These are phyloP conservation scores for Epipyxis sp. DNA, from an alignment of 108 stramenopile genomes.

Conservation along the genomic window DNA sequence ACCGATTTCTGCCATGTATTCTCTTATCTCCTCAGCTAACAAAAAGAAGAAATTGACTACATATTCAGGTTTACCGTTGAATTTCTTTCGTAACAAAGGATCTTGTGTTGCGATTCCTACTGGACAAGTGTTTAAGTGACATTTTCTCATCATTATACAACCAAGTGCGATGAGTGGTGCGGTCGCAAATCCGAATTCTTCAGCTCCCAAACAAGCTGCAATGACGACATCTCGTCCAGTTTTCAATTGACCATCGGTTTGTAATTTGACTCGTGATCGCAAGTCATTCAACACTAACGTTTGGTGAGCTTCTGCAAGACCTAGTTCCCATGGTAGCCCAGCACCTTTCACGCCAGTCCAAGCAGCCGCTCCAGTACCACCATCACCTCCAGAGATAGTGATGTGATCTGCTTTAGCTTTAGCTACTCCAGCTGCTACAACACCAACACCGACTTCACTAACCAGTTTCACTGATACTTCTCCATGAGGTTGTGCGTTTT, in stretches of 20 bases:
- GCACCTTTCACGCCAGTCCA: slow-evolving; percentile 89
- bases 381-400: slow-evolving; percentile 83
- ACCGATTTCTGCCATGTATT: slow-evolving; percentile 89
- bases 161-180: slow-evolving; percentile 88
- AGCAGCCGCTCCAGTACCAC: slow-evolving; percentile 90
- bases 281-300: slow-evolving; percentile 84
- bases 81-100: slow-evolving; percentile 85
- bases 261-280: slow-evolving; percentile 79
- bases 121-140: slow-evolving; percentile 93
- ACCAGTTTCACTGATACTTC: not conserved
- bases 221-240: slow-evolving; percentile 89
- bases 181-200: slow-evolving; percentile 88
- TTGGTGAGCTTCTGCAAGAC: slow-evolving; percentile 91
- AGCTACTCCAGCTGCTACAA: slow-evolving; percentile 90
- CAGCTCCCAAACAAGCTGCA: slow-evolving; percentile 81
- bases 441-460: slow-evolving; percentile 61
- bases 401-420: slow-evolving; percentile 92
- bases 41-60: slow-evolving; percentile 94
- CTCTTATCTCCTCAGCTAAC: slow-evolving; percentile 84
- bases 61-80: slow-evolving; percentile 91
- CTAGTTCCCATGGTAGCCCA: slow-evolving; percentile 90
- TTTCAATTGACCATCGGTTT: slow-evolving; percentile 89
- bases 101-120: slow-evolving; percentile 96
- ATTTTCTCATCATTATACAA: slow-evolving; percentile 95
- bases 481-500: slow-evolving; percentile 84